Conservation (phyloP, 495 filamentous ascomycete genomes). For the Thermothielavioides terrestris region DNA sequence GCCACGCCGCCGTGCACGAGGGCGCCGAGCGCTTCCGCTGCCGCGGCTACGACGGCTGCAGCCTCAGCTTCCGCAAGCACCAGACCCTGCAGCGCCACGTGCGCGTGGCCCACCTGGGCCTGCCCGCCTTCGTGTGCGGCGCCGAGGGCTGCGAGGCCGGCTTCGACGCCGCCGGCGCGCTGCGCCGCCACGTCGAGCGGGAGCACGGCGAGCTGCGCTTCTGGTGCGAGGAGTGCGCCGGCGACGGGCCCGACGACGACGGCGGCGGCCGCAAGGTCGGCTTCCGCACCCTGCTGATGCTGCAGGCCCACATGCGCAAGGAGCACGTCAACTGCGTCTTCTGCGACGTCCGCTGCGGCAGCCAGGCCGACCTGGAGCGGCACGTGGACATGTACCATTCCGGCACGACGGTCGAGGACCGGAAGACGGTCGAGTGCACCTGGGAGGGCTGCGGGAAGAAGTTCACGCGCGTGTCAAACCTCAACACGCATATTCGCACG, state of each 20-base stretch:
- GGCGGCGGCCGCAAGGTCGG: constrained; percentile 32
- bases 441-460: constrained; percentile 55
- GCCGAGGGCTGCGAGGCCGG: constrained; percentile 56
- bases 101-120: constrained; percentile 56
- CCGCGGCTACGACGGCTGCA: constrained; percentile 63
- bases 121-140: constrained; percentile 61
- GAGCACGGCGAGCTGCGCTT: constrained; percentile 61
- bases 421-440: constrained; percentile 55
- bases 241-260: constrained; percentile 18
- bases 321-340: constrained; percentile 66
- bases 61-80: constrained; percentile 77
- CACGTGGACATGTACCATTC: constrained; percentile 67
- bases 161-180: constrained; percentile 60
- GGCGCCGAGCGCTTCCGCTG: constrained; percentile 63
- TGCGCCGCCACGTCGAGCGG: constrained; percentile 61
- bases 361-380: constrained; percentile 50
- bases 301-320: constrained; percentile 61
- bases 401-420: constrained; percentile 49
- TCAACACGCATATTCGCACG: constrained; percentile 66
- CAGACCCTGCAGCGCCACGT: constrained; percentile 80
- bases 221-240: constrained; percentile 60
- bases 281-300: constrained; percentile 61
- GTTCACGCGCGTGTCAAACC: constrained; percentile 71
- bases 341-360: constrained; percentile 57
- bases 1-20: constrained; percentile 60